A percentile compares a stretch with the other conserved stretches of the same genome.
Conservation (phyloP, 768 basidiomycete species). For the Calocera viscosa region DNA sequence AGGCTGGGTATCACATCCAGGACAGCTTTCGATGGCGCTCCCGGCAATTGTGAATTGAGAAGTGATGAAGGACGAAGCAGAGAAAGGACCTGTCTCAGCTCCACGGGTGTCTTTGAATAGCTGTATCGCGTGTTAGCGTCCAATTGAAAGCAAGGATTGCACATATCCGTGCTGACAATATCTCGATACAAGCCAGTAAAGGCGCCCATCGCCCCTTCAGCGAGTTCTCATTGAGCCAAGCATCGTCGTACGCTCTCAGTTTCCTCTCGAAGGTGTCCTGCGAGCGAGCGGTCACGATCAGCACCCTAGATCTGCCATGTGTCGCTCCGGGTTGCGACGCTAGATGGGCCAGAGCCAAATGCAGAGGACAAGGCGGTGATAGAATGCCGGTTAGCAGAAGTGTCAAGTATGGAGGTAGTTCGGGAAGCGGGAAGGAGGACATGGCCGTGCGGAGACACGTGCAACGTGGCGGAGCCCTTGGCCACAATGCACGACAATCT, state of each 20-base stretch:
- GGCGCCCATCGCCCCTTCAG: not conserved
- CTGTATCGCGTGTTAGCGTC: not conserved
- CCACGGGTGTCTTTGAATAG: not conserved
- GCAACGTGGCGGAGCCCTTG: not conserved
- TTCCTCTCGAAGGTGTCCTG: not conserved
- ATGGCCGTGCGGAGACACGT: not conserved
- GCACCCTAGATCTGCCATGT: not conserved
- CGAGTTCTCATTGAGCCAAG: not conserved
- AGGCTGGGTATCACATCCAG: not conserved
- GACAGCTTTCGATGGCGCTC: not conserved
- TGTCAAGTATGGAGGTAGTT: not conserved
- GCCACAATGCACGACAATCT: not conserved
- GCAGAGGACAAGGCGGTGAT: not conserved
- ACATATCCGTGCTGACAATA: not conserved
- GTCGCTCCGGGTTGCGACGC: not conserved
- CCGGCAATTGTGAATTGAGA: not conserved
- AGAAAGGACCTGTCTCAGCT: not conserved
- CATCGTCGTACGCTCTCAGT: not conserved
- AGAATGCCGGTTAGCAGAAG: not conserved
- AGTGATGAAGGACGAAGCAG: not conserved
- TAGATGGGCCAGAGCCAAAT: slow-evolving; percentile 1
- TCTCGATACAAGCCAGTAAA: not conserved
- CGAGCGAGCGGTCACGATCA: not conserved
- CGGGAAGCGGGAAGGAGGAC: not conserved
- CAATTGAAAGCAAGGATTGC: not conserved